Evolutionary conservation across 768 basidiomycete genomes (phyloP).

Genomic region (Hypholoma fasciculare): DNA sequence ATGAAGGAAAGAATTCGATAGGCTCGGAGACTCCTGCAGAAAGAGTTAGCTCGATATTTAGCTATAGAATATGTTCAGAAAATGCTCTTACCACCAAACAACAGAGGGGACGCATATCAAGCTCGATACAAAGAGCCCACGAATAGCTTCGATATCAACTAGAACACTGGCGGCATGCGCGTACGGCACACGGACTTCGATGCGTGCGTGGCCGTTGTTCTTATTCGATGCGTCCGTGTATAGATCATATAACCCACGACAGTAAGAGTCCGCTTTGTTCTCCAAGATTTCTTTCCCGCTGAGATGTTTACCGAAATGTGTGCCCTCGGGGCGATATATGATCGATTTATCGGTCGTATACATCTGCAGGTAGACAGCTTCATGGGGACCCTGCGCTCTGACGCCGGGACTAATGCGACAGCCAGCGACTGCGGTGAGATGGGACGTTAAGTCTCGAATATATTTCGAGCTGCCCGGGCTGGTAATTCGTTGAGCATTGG

Average conservation of each 20-base stretch:
- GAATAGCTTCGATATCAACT: background rate
- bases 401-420: constrained; percentile 21
- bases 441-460: constrained; percentile 24
- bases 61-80: background rate
- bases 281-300: background rate
- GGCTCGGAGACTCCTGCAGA: constrained; percentile 19
- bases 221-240: constrained; percentile 17
- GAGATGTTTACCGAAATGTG: background rate
- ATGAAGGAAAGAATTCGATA: constrained; percentile 18
- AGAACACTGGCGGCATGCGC: constrained; percentile 7
- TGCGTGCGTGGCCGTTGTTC: constrained; percentile 20
- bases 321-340: constrained; percentile 20
- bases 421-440: constrained; percentile 23
- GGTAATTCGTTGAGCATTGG: constrained; percentile 21
- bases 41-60: background rate
- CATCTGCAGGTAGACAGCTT: constrained; percentile 22
- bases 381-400: constrained; percentile 9
- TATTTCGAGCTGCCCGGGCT: constrained; percentile 18
- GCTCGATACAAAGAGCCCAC: background rate
- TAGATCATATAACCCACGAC: constrained; percentile 14
- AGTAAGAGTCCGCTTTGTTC: constrained; percentile 4
- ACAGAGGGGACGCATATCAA: constrained; percentile 11
- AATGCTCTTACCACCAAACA: constrained; percentile 7
- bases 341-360: constrained; percentile 30
- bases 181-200: constrained; percentile 28